These are phyloP conservation scores for Caryopteris hybrid DNA, from an alignment of 305 asterid species.

Conservation along the genomic window DNA sequence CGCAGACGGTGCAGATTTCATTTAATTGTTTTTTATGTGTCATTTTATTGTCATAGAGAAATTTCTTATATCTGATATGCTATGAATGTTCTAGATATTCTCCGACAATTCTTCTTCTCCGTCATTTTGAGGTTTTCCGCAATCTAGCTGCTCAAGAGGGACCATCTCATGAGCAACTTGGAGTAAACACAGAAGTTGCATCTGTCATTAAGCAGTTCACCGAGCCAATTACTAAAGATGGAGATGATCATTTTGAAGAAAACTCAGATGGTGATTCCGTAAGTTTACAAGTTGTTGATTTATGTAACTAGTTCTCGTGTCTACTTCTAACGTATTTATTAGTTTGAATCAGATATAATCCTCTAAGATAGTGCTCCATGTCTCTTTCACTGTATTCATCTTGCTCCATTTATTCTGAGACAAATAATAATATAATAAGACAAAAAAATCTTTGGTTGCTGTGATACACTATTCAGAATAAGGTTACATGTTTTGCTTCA, in stretches of 20 bases:
- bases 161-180: slow-evolving; percentile 75
- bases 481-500: neutral
- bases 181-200: slow-evolving; percentile 79
- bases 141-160: slow-evolving; percentile 70
- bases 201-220: slow-evolving; percentile 79
- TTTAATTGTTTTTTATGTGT: neutral
- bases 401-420: neutral
- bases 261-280: slow-evolving; percentile 44
- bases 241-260: slow-evolving; percentile 41
- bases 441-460: neutral
- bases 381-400: neutral
- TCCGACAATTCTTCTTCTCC: slow-evolving; percentile 90
- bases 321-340: slow-evolving; percentile 14
- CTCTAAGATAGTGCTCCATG: slow-evolving; percentile 8
- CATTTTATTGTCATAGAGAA: neutral
- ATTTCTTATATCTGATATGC: slow-evolving; percentile 18
- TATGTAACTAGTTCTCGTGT: neutral
- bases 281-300: slow-evolving; percentile 30
- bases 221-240: slow-evolving; percentile 56
- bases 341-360: neutral
- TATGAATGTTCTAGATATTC: slow-evolving; percentile 51
- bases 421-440: neutral
- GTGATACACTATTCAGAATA: slow-evolving; percentile 2
- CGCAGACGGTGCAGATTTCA: slow-evolving; percentile 6
- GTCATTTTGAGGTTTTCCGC: slow-evolving; percentile 84